Evolutionary conservation across 2,329 filamentous ascomycete species (phyloP).

Genomic region (Aspergillus piperis): DNA sequence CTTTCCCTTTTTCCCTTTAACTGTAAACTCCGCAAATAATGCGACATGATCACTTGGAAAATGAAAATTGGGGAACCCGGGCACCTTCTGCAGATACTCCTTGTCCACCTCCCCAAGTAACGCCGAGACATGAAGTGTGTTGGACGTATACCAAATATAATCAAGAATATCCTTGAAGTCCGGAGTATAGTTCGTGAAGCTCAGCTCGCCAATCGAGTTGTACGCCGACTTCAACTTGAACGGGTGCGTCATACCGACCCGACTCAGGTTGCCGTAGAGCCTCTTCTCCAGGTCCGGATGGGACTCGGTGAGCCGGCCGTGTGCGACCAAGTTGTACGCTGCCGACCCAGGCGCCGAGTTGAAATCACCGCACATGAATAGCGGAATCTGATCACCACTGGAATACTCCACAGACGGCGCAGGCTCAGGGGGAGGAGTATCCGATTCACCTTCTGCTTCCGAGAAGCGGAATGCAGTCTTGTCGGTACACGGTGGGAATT

Average conservation of each 20-base stretch:
- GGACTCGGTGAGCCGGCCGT: constrained; percentile 73
- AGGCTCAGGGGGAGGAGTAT: constrained; percentile 56
- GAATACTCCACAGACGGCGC: constrained; percentile 84
- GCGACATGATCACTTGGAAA: constrained; percentile 93
- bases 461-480: constrained; percentile 61
- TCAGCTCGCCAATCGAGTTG: constrained; percentile 77
- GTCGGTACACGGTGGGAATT: constrained; percentile 77
- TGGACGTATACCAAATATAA: constrained; percentile 97
- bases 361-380: constrained; percentile 93
- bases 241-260: constrained; percentile 88
- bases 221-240: constrained; percentile 94
- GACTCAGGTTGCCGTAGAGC: constrained; percentile 90
- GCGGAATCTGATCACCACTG: constrained; percentile 81
- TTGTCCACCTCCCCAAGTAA: constrained; percentile 84
- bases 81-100: constrained; percentile 80
- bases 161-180: constrained; percentile 91
- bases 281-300: constrained; percentile 78
- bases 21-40: constrained; percentile 83
- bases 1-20: constrained; percentile 85
- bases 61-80: constrained; percentile 90
- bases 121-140: constrained; percentile 78
- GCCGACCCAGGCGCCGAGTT: constrained; percentile 87
- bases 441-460: constrained; percentile 51
- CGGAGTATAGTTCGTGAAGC: constrained; percentile 96
- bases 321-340: constrained; percentile 85